A percentile compares a stretch with the other conserved stretches of the same genome.
Conservation (phyloP, 2,329 filamentous ascomycete species). For the Ciborinia camelliae region DNA sequence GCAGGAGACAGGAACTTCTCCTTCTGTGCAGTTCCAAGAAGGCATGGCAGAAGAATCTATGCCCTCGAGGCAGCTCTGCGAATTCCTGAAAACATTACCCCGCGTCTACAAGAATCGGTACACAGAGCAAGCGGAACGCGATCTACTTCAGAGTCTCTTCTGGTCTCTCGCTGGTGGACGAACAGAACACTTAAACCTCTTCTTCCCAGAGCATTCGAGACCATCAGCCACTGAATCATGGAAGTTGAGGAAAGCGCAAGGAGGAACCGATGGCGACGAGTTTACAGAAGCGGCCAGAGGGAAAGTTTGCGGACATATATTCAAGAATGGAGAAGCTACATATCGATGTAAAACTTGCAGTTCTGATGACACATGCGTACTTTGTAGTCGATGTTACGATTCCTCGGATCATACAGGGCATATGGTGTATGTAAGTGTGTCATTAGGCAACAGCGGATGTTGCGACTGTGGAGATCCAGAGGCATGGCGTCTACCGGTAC, state of each 20-base stretch:
- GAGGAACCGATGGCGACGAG: conserved; percentile 88
- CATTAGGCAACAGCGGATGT: conserved; percentile 88
- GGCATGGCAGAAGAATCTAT: conserved; percentile 20
- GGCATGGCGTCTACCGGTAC: conserved; percentile 83
- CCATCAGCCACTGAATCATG: conserved; percentile 54
- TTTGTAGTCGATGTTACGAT: conserved; percentile 93
- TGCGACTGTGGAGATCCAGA: conserved; percentile 97
- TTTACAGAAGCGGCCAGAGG: conserved; percentile 90
- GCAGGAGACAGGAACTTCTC: neutral
- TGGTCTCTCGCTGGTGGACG: conserved; percentile 77
- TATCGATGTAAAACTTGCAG: conserved; percentile 95
- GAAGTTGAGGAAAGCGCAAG: conserved; percentile 83
- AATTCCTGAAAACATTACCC: conserved; percentile 76
- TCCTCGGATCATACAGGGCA: conserved; percentile 92
- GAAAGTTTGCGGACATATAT: conserved; percentile 95
- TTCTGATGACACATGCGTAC: conserved; percentile 89
- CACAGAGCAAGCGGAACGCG: conserved; percentile 63
- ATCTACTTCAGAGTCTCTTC: conserved; percentile 78
- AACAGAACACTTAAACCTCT: conserved; percentile 67
- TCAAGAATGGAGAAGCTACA: conserved; percentile 88
- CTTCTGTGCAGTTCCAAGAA: neutral
- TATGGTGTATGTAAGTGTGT: conserved; percentile 84
- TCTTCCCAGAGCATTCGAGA: conserved; percentile 73
- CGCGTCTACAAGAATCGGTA: conserved; percentile 72
- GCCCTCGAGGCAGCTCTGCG: conserved; percentile 71